A percentile compares a stretch with the other conserved stretches of the same genome.
phyloP scores from a whole-genome alignment of 768 basidiomycete genomes.

The Suillus occidentalis region DNA sequence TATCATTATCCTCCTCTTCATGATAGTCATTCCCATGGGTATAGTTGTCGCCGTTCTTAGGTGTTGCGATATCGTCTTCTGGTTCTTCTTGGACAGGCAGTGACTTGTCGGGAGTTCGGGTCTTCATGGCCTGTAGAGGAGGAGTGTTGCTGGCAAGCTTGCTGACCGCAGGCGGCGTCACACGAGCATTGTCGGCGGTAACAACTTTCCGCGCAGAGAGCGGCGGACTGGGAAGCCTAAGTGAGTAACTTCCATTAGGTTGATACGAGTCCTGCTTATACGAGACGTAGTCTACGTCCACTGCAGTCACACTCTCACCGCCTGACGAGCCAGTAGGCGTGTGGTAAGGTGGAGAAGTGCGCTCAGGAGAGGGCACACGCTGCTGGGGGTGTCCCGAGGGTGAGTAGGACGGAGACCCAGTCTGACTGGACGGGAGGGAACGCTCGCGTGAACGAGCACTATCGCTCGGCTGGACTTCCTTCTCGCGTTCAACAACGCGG shows the following conservation, averaged over 20 bases:
- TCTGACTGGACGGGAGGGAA: slow-evolving; percentile 36
- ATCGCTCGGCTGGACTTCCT: slow-evolving; percentile 40
- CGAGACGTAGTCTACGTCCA: slow-evolving; percentile 42
- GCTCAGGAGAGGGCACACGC: slow-evolving; percentile 54
- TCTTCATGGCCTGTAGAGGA: slow-evolving; percentile 49
- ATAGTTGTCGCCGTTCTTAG: slow-evolving; percentile 44
- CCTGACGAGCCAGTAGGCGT: slow-evolving; percentile 48
- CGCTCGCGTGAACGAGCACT: slow-evolving; percentile 24
- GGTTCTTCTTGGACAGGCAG: slow-evolving; percentile 77
- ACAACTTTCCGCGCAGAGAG: slow-evolving; percentile 26
- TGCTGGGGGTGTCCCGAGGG: slow-evolving; percentile 42
- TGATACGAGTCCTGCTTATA: slow-evolving; percentile 45
- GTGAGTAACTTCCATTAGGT: slow-evolving; percentile 26
- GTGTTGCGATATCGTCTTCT: slow-evolving; percentile 55
- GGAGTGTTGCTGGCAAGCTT: slow-evolving; percentile 53
- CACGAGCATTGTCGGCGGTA: slow-evolving; percentile 23
- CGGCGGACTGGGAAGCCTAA: slow-evolving; percentile 28
- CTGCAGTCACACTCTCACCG: slow-evolving; percentile 41
- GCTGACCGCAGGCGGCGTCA: slow-evolving; percentile 36
- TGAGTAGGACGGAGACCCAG: slow-evolving; percentile 38
- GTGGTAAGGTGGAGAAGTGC: slow-evolving; percentile 49
- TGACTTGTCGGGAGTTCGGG: slow-evolving; percentile 68
- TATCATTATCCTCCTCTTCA: slow-evolving; percentile 48
- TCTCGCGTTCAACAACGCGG: slow-evolving; percentile 42
- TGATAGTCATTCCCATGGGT: slow-evolving; percentile 37